phyloP scores from a whole-genome alignment of 306 rosid genomes.

The Ormosia semicastrata region DNA sequence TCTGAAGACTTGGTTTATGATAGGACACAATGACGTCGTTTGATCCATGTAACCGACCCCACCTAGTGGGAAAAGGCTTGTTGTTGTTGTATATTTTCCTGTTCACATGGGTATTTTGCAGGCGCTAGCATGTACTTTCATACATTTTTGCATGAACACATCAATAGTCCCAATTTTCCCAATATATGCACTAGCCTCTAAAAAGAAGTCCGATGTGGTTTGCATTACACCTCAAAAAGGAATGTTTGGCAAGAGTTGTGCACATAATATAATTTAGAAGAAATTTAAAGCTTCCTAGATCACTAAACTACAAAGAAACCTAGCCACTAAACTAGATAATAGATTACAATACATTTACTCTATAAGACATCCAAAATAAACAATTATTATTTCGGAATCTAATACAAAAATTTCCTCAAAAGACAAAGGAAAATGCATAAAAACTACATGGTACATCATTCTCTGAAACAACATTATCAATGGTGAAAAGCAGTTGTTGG shows the following conservation, averaged over 20 bases:
- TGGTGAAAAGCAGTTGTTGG: neutral
- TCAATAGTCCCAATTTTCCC: neutral
- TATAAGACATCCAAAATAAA: constrained; percentile 29
- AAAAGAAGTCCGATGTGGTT: neutral
- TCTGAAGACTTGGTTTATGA: too few species aligned
- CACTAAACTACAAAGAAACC: constrained; percentile 3
- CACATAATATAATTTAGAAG: neutral
- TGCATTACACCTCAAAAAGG: neutral
- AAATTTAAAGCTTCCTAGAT: constrained; percentile 2
- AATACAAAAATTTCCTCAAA: constrained; percentile 46
- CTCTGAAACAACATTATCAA: constrained; percentile 31
- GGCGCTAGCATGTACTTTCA: too few species aligned
- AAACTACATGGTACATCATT: constrained; percentile 43
- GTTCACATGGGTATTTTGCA: too few species aligned
- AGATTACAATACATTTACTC: constrained; percentile 20
- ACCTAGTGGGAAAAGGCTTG: too few species aligned
- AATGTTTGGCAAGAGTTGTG: neutral
- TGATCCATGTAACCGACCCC: too few species aligned
- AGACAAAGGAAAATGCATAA: constrained; percentile 23
- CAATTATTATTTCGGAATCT: constrained; percentile 28
- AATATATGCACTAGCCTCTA: too few species aligned
- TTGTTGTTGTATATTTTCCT: too few species aligned
- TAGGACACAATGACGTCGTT: too few species aligned
- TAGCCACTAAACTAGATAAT: neutral
- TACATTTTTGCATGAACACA: too few species aligned